phyloP scores from a whole-genome alignment of 2,329 filamentous ascomycete genomes.

The Whalleya microplaca region DNA sequence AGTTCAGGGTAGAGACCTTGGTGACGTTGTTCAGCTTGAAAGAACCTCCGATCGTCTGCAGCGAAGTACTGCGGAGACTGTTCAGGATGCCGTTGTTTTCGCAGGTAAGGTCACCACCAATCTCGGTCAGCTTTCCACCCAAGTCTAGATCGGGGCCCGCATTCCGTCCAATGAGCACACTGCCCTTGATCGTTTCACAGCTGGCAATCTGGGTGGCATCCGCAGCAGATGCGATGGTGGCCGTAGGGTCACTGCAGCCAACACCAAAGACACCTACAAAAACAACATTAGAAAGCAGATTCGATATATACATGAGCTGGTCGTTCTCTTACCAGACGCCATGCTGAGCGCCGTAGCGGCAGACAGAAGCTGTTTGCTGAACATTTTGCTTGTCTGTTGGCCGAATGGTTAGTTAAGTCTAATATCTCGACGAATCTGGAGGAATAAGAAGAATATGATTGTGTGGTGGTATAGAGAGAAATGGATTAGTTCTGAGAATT shows the following conservation, averaged over 20 bases:
- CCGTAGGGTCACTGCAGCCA: slow-evolving; percentile 43
- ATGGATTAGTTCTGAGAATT: neutral
- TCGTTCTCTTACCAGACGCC: slow-evolving; percentile 45
- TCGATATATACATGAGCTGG: neutral
- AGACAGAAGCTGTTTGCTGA: slow-evolving; percentile 48
- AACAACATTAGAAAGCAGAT: slow-evolving; percentile 17
- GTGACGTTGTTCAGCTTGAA: slow-evolving; percentile 73
- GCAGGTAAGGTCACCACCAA: slow-evolving; percentile 62
- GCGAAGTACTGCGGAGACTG: slow-evolving; percentile 61
- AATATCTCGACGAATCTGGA: neutral
- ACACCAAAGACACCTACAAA: slow-evolving; percentile 34
- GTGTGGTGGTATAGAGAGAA: neutral
- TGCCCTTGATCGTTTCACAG: slow-evolving; percentile 72
- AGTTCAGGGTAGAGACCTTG: slow-evolving; percentile 67
- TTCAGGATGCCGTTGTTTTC: slow-evolving; percentile 65
- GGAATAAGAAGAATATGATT: neutral
- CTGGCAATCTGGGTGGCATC: slow-evolving; percentile 61
- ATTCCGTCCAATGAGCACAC: slow-evolving; percentile 64
- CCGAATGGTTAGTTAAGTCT: slow-evolving; percentile 17
- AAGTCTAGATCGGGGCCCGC: slow-evolving; percentile 64
- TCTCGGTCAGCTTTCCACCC: slow-evolving; percentile 55
- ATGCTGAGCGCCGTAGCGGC: slow-evolving; percentile 49
- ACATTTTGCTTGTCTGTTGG: slow-evolving; percentile 47
- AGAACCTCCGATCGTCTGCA: slow-evolving; percentile 68
- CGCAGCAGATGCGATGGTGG: slow-evolving; percentile 65